Evolutionary conservation across 495 filamentous ascomycete genomes (phyloP), one percentile per base, ranked within the genome.

Genomic region (Parathielavia hyrcaniae): DNA sequence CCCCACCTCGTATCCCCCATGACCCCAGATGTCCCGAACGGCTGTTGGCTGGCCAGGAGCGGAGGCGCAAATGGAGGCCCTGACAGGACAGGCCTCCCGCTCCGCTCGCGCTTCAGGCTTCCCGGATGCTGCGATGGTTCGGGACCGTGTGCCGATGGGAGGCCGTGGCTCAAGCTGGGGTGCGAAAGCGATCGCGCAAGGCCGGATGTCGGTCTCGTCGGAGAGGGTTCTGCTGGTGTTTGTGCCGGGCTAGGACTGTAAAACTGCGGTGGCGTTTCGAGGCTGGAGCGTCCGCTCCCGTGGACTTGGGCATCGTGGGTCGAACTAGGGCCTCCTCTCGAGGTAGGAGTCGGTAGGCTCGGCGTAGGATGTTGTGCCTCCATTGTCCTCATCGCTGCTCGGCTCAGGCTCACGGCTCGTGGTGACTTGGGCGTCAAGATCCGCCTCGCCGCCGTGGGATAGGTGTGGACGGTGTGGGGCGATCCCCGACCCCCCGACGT

Each of bases 351-450:
- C 16, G 63, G 66, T n/a, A 70, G 64, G 45, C 64, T 67, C 26
- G 69, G 6, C 12, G 40, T 57, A 13, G 65, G 52, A 48, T 83
- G 81, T 20, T 74, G 71, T 6, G 75, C 64, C 61, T 78, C 78
- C 10, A 79, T 69, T 8, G 70, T 69, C 35, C 70, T 68, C 40
- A 77, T 77, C 8, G 73, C 73, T 30, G 75, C 72, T 36, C 77
- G 74, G 20, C 73, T 69, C 14, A 73, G 41, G 56, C 75, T 74
- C 14, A 70, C 67, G 14, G 80, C 74, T 20, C 77, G 72, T 32
- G 86, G 86, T 16, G 86, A 88, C 55, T 77, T 77, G 20, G 87
- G 86, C 36, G 82, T 85, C 63, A 88, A 74, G n/a, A 83, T 77
- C 54, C 77, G 77, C 49, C 83, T 77, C 20, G 64, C 67, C 40